Base-by-base conservation (phyloP, 2,329 filamentous ascomycete species). In the Pseudocercospora eumusae region DNA sequence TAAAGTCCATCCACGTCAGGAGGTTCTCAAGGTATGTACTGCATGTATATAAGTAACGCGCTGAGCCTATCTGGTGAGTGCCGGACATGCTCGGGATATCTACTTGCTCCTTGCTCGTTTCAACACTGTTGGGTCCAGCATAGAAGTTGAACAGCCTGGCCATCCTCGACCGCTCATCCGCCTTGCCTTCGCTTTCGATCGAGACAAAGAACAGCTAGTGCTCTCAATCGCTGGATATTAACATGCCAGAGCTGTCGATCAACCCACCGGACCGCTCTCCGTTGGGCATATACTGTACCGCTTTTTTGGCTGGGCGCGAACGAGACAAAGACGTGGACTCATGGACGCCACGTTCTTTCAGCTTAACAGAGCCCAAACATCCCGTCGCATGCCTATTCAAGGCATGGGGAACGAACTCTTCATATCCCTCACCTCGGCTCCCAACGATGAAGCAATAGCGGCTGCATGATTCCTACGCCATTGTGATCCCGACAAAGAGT, bases 161-260 rank as follows among this genome's bases (percentile, higher is more conserved):
- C 10, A 47, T 47, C n/a, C 3, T 47, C 13, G 18, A 2, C 21
- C 21, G 9, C 44, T 21, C 21, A 47, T 23, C 44, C 31, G 6
- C 47, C 1, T 52, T n/a, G n/a, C n/a, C n/a, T n/a, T n/a, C n/a
- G n/a, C n/a, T n/a, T n/a, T 23, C 47, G 23, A 52, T 52, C 47
- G 21, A 15, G 47, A 31, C 47, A 13, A 18, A 23, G 25, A 9
- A 25, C 8, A 10, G 47, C 47, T 18, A 52, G 25, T 1, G 7
- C 15, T 20, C 47, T 52, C 47, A 52, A 52, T 52, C 47, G 47
- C 36, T n/a, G 5, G 3, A 25, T 25, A 25, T 3, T 25, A 3
- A n/a, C 47, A 27, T 25, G 47, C 47, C 47, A 8, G n/a, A 42
- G 6, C 21, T 56, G 20, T 56, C 21, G 53, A 56, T 56, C 33